Percentiles rank a stretch among this genome's conserved stretches.
Evolutionary conservation across 2,329 filamentous ascomycete species (phyloP).

Genomic region (Fusarium marasasianum): DNA sequence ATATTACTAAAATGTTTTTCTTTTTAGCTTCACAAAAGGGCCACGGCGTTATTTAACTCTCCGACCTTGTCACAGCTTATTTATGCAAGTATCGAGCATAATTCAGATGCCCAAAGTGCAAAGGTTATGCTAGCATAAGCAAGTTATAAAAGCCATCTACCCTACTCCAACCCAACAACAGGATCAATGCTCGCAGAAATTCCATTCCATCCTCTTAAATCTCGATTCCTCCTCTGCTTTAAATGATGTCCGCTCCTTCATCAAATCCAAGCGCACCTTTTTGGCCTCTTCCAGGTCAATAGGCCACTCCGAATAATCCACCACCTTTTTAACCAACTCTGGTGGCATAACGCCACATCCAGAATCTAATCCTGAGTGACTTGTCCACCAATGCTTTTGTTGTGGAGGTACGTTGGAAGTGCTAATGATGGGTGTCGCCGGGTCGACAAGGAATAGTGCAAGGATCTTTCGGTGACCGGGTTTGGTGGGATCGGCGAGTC

Average conservation of each 20-base stretch:
- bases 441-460: neutral
- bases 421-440: neutral
- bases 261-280: neutral
- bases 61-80: neutral
- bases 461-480: conserved; percentile 5
- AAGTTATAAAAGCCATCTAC: neutral
- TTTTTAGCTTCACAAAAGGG: too few species aligned
- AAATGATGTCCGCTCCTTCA: neutral
- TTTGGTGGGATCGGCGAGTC: neutral
- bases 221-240: neutral
- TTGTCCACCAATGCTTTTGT: neutral
- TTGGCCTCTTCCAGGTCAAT: neutral
- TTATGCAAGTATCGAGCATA: rapidly evolving
- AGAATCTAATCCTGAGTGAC: rapidly evolving
- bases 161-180: neutral
- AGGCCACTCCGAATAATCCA: neutral
- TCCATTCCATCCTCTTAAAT: neutral
- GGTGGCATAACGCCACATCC: neutral
- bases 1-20: neutral
- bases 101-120: too few species aligned
- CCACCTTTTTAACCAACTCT: neutral
- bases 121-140: neutral
- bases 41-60: neutral
- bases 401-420: neutral
- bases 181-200: neutral